Base-by-base conservation (phyloP, 75 land plant species). In the Sequoiadendron giganteum region DNA sequence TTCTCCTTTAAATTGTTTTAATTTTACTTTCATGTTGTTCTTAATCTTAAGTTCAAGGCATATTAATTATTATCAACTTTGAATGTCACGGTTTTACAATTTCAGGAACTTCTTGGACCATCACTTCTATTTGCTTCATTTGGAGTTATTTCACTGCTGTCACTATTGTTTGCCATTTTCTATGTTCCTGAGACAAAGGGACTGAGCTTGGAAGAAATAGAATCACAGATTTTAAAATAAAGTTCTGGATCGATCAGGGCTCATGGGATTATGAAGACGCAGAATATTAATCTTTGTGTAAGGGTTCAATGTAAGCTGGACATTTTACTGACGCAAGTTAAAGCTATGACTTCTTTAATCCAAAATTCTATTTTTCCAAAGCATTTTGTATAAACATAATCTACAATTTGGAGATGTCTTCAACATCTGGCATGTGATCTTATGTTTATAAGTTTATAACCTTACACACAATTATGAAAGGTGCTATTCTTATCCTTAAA, bases 101-200 rank as follows among this genome's bases (percentile, higher is more conserved):
- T 90, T 82, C 94, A 96, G 97, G 97, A 94, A 65, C 86, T 94
- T 42, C 87, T 97, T 34, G 99, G 99, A 54, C 93, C 96, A 38
- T 92, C 89, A 14, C 92, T 89, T 73, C 91, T 97, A 13, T 97
- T 96, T 83, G 87, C 92, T 83, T 88, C 94, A 0, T 97, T 97
- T 89, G 98, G 93, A 3, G 88, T 88, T 16, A 93, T 97, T 79
- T 93, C 97, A 13, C 42, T 97, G 58, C 38, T 93, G 3, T 89
- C 99, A 16, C 93, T 97, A 43, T 36, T 88, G 11, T 97, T 97
- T 84, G 92, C 93, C 0, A 52, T 92, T 2, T 84, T 93, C 52
- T 32, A 87, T 40, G 97, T 97, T 28, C 98, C 99, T 0, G 99
- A 97, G 90, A 97, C 99, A 52, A 97, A 97, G 93, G 99, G 99